A percentile compares a stretch with the other conserved stretches of the same genome.
Evolutionary conservation across 2,329 filamentous ascomycete species (phyloP).

Genomic region (Lecanicillium sp.): DNA sequence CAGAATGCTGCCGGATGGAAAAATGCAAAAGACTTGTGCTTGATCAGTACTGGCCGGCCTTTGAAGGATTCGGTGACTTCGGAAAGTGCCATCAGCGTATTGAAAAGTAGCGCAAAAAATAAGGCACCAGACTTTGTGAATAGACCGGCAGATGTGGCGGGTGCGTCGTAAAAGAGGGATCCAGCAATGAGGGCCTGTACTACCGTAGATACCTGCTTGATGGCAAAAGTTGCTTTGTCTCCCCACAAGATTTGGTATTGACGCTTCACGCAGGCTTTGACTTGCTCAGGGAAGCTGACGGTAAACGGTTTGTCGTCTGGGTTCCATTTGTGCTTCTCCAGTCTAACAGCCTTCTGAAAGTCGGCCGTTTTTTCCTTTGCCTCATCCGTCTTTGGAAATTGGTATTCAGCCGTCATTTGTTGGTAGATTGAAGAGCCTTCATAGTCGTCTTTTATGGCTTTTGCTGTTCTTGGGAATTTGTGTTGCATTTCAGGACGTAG

Average conservation of each 20-base stretch:
- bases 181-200: slow-evolving; percentile 54
- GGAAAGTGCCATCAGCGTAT: slow-evolving; percentile 53
- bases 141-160: slow-evolving; percentile 47
- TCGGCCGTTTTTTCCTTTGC: slow-evolving; percentile 40
- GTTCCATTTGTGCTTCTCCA: slow-evolving; percentile 48
- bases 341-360: slow-evolving; percentile 43
- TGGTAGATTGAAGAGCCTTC: slow-evolving; percentile 40
- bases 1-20: slow-evolving; percentile 53
- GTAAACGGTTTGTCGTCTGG: slow-evolving; percentile 47
- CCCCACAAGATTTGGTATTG: slow-evolving; percentile 60
- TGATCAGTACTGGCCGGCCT: slow-evolving; percentile 49
- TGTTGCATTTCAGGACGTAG: slow-evolving; percentile 36
- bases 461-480: slow-evolving; percentile 36
- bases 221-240: slow-evolving; percentile 54
- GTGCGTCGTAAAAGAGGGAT: slow-evolving; percentile 59
- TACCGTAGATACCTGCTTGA: slow-evolving; percentile 52
- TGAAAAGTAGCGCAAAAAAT: slow-evolving; percentile 57
- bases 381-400: slow-evolving; percentile 42
- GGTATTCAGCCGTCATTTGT: slow-evolving; percentile 46
- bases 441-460: slow-evolving; percentile 39
- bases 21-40: slow-evolving; percentile 49
- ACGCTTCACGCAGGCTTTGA: slow-evolving; percentile 45
- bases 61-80: slow-evolving; percentile 57
- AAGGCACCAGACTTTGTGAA: slow-evolving; percentile 57
- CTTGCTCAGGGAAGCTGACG: slow-evolving; percentile 43